phyloP scores from a whole-genome alignment of 352 stramenopile genomes.

The Pythium phragmiticola region DNA sequence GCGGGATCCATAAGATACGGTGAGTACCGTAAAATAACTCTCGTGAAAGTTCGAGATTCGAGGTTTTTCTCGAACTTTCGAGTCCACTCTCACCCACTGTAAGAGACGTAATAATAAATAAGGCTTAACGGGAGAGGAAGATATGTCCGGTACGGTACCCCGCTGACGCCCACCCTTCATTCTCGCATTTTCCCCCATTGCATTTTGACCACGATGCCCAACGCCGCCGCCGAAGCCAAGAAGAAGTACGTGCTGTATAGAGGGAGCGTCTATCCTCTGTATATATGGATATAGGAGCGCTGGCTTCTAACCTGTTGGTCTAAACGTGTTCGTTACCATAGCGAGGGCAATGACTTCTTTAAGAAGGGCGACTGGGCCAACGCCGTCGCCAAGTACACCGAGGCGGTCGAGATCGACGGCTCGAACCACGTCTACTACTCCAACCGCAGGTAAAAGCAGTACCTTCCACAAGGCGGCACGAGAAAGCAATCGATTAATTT shows the following conservation, averaged over 20 bases:
- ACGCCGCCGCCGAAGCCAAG: conserved; percentile 76
- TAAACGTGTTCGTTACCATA: conserved; percentile 19
- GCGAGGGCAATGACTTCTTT: conserved; percentile 95
- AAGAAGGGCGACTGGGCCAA: conserved; percentile 88
- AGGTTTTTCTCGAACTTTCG: conserved; percentile 15
- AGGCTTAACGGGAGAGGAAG: background rate
- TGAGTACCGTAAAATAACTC: no score
- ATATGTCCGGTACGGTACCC: conserved; percentile 15
- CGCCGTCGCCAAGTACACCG: conserved; percentile 92
- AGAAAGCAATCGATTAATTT: background rate
- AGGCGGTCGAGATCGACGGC: conserved; percentile 87
- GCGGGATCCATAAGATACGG: background rate
- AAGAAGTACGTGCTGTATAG: conserved; percentile 57
- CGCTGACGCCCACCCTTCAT: background rate
- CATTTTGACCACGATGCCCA: conserved; percentile 43
- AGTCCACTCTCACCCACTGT: conserved; percentile 1
- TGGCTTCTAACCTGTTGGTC: no score
- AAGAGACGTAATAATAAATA: conserved; percentile 14
- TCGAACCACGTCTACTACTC: conserved; percentile 93
- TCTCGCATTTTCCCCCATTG: background rate
- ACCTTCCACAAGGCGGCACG: conserved; percentile 18
- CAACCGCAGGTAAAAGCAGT: conserved; percentile 93
- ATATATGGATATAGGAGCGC: background rate
- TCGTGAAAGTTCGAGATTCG: background rate
- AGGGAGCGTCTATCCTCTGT: background rate